Conservation (phyloP, 768 basidiomycete species). For the Lepiota brunneoincarnata region DNA sequence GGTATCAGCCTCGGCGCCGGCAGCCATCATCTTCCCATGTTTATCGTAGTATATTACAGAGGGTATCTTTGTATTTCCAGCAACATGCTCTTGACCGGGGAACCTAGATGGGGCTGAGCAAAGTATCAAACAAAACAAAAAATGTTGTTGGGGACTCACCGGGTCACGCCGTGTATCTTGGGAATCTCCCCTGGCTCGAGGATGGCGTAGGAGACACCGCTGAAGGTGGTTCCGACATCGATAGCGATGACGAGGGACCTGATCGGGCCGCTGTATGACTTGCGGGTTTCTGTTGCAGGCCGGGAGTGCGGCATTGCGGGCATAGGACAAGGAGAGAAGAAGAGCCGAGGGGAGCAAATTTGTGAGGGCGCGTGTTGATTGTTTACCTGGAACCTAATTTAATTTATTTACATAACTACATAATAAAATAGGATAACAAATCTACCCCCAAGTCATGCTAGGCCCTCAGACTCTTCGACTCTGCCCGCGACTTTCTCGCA, state of each 20-base stretch:
- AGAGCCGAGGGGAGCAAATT: slow-evolving; percentile 2
- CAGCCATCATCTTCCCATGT: slow-evolving; percentile 62
- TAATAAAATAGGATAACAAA: not conserved
- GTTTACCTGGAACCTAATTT: slow-evolving; percentile 3
- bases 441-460: not conserved
- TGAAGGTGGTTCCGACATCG: slow-evolving; percentile 82
- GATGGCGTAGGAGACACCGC: slow-evolving; percentile 81
- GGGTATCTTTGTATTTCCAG: slow-evolving; percentile 82
- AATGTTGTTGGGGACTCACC: slow-evolving; percentile 52
- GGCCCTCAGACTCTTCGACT: slow-evolving; percentile 29
- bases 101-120: slow-evolving; percentile 44
- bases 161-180: slow-evolving; percentile 77
- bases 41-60: slow-evolving; percentile 74
- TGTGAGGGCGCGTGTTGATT: slow-evolving; percentile 3
- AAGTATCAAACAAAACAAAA: not conserved
- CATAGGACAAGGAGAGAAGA: slow-evolving; percentile 1
- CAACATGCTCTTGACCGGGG: slow-evolving; percentile 83
- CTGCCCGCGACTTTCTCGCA: slow-evolving; percentile 49
- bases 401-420: not conserved
- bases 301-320: slow-evolving; percentile 38
- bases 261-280: slow-evolving; percentile 63
- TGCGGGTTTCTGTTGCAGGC: slow-evolving; percentile 60
- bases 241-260: slow-evolving; percentile 75
- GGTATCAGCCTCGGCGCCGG: slow-evolving; percentile 76
- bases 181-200: slow-evolving; percentile 80